A percentile compares a stretch with the other conserved stretches of the same genome.
Conservation (phyloP, 2,329 filamentous ascomycete genomes). For the Fusarium caatingaense region DNA sequence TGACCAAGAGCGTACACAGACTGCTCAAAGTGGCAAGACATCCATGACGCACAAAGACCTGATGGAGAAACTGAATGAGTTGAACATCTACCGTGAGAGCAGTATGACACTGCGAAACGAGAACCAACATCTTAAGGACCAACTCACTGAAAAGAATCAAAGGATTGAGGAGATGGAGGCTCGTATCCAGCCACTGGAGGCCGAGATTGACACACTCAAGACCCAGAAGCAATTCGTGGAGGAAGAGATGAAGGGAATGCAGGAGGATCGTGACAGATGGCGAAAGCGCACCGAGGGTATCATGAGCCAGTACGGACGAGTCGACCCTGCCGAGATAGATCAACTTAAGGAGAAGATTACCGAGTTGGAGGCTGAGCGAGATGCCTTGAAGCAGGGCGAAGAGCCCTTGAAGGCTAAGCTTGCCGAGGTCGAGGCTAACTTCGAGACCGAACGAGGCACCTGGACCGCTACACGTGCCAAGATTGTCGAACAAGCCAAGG, state of each 20-base stretch:
- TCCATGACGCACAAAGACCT: conserved; percentile 87
- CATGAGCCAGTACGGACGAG: conserved; percentile 93
- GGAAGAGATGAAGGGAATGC: conserved; percentile 87
- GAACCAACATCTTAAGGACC: conserved; percentile 79
- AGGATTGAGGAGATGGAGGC: conserved; percentile 79
- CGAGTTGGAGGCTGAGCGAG: conserved; percentile 72
- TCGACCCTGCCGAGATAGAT: conserved; percentile 93
- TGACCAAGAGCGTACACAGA: conserved; percentile 84
- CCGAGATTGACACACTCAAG: conserved; percentile 83
- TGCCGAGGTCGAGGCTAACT: conserved; percentile 60
- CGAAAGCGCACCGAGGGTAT: conserved; percentile 97
- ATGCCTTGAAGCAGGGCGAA: conserved; percentile 63
- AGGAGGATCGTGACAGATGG: conserved; percentile 93
- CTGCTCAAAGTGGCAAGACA: conserved; percentile 77
- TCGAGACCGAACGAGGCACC: conserved; percentile 66
- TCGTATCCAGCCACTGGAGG: conserved; percentile 84
- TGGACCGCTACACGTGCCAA: conserved; percentile 66
- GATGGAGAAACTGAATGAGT: conserved; percentile 93
- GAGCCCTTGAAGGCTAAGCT: conserved; percentile 65
- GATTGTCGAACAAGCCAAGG: conserved; percentile 72
- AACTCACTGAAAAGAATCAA: conserved; percentile 78
- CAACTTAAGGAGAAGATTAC: conserved; percentile 83
- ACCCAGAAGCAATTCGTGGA: conserved; percentile 83
- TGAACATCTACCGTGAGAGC: conserved; percentile 96
- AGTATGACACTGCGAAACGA: conserved; percentile 91